Evolutionary conservation across 495 filamentous ascomycete species (phyloP).

Genomic region (Hyaloscypha finlandica): DNA sequence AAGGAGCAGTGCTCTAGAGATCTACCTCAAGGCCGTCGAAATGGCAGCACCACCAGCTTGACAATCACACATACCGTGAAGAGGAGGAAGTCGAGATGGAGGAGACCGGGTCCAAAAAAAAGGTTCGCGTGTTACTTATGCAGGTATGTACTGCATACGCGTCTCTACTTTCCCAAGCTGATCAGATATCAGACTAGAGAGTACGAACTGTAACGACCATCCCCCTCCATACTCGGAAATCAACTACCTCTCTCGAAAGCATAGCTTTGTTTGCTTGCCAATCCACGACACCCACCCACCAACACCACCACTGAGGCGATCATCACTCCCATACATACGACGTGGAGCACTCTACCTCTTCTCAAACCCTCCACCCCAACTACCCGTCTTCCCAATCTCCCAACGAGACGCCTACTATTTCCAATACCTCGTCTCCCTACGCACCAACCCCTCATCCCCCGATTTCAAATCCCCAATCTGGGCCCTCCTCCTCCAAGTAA

Average conservation of each 20-base stretch:
- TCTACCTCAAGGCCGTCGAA: not conserved
- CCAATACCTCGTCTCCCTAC: constrained; percentile 9
- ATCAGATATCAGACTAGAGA: not conserved
- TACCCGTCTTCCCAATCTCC: constrained; percentile 6
- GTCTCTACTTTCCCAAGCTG: not conserved
- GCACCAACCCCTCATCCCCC: not conserved
- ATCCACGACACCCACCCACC: constrained; percentile 7
- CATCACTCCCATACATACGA: constrained; percentile 11
- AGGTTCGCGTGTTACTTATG: constrained; percentile 3
- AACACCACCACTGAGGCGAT: constrained; percentile 16
- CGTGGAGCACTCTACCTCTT: not conserved
- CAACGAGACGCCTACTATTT: constrained; percentile 16
- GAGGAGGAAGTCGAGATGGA: constrained; percentile 3
- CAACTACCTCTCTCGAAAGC: not conserved
- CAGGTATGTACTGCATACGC: not conserved
- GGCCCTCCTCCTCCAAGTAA: constrained; percentile 5
- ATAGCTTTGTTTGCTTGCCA: not conserved
- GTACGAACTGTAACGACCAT: not conserved
- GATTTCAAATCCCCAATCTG: not conserved
- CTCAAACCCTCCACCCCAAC: constrained; percentile 6
- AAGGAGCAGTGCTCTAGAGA: not conserved
- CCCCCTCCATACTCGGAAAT: not conserved
- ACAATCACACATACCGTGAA: not conserved
- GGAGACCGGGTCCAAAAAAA: not conserved
- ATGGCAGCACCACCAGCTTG: not conserved